Percentiles rank a stretch among this genome's conserved stretches.
Conservation (phyloP, 345 rosid genomes). For the Erucastrum elatum region DNA sequence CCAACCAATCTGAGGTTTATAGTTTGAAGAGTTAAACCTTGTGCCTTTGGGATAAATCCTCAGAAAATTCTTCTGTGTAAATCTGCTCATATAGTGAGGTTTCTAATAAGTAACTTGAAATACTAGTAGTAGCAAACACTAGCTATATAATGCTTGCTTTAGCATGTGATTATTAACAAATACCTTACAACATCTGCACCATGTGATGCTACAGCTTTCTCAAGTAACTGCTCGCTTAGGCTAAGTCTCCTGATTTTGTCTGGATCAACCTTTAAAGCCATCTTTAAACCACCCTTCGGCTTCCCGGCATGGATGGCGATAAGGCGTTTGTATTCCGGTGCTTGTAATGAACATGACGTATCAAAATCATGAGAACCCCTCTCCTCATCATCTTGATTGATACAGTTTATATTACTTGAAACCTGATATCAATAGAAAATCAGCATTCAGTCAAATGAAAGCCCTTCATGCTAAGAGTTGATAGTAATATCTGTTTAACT, state of each 20-base stretch:
- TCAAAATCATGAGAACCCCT: slow-evolving; percentile 31
- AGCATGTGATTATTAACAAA: background rate
- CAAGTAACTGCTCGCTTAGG: slow-evolving; percentile 43
- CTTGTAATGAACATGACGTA: slow-evolving; percentile 29
- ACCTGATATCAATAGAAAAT: slow-evolving; percentile 20
- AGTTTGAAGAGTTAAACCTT: slow-evolving; percentile 61
- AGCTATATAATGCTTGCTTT: background rate
- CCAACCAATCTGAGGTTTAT: slow-evolving; percentile 63
- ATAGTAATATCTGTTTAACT: background rate
- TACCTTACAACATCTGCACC: slow-evolving; percentile 43
- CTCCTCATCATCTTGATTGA: slow-evolving; percentile 32
- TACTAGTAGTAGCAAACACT: background rate
- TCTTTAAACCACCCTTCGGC: slow-evolving; percentile 39
- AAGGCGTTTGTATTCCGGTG: slow-evolving; percentile 41
- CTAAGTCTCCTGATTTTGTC: slow-evolving; percentile 43
- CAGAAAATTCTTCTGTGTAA: slow-evolving; percentile 54
- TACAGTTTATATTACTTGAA: slow-evolving; percentile 1
- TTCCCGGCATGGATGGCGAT: slow-evolving; percentile 44
- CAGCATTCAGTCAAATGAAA: background rate
- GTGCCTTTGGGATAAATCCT: slow-evolving; percentile 63
- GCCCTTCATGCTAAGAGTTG: background rate
- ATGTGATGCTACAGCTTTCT: slow-evolving; percentile 41
- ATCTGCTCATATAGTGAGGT: slow-evolving; percentile 31
- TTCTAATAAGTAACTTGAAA: background rate
- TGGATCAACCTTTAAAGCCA: slow-evolving; percentile 42